Evolutionary conservation across 2,329 filamentous ascomycete genomes (phyloP).

Genomic region (Macrophomina pseudophaseolina): DNA sequence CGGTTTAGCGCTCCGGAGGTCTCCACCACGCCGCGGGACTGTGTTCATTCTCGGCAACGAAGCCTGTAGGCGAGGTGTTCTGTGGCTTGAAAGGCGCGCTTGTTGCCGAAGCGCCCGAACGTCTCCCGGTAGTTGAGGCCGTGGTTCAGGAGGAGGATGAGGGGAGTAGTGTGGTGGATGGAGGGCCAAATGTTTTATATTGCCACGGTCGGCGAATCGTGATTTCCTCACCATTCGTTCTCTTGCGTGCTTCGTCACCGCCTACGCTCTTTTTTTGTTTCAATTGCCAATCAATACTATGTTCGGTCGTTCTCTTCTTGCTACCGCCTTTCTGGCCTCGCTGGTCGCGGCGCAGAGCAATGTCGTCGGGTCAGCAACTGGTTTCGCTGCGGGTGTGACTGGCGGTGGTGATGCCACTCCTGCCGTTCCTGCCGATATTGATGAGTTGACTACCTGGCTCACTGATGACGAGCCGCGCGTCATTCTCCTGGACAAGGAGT

Average conservation of each 20-base stretch:
- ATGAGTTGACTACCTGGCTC: slow-evolving; percentile 34
- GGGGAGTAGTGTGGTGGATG: no score
- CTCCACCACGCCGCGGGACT: neutral
- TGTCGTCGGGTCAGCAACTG: slow-evolving; percentile 35
- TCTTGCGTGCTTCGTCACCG: neutral
- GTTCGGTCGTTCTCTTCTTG: slow-evolving; percentile 1
- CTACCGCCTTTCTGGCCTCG: neutral
- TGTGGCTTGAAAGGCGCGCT: neutral
- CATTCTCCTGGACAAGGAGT: slow-evolving; percentile 34
- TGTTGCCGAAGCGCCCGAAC: neutral
- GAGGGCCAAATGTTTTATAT: neutral
- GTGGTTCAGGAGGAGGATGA: neutral
- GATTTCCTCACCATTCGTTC: neutral
- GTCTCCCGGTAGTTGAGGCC: neutral
- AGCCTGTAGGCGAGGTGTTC: neutral
- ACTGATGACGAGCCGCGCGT: slow-evolving; percentile 32
- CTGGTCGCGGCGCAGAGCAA: slow-evolving; percentile 11
- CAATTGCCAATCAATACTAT: neutral
- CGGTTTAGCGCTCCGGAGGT: neutral
- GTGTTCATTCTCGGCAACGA: neutral
- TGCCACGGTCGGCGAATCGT: neutral
- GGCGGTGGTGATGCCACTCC: slow-evolving; percentile 34
- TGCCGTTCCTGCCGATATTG: slow-evolving; percentile 34
- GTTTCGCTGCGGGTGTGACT: slow-evolving; percentile 35
- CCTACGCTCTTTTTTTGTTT: neutral